phyloP scores from a whole-genome alignment of 1,284 basidiomycete species.

The Cryptococcus sp. region DNA sequence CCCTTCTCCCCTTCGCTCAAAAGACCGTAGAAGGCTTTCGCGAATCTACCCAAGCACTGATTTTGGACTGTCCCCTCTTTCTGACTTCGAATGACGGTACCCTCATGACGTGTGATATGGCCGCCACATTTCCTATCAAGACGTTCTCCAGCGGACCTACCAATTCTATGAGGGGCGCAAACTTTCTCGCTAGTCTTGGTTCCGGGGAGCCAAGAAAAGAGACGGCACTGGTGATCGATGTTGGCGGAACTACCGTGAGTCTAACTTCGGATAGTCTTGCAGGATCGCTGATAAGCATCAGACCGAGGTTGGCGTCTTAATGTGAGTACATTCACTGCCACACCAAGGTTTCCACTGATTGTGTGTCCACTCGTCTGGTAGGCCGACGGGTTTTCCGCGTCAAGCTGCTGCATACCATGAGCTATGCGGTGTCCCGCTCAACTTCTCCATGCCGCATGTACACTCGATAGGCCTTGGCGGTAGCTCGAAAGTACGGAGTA shows the following conservation, averaged over 20 bases:
- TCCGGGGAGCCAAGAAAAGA: slow-evolving; percentile 43
- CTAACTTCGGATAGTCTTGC: not conserved
- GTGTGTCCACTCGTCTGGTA: no score
- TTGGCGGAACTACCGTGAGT: slow-evolving; percentile 60
- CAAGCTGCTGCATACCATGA: slow-evolving; percentile 36
- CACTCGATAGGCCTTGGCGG: slow-evolving; percentile 41
- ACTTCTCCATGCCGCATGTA: slow-evolving; percentile 43
- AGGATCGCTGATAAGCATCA: no score
- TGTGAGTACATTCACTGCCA: no score
- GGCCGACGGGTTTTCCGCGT: slow-evolving; percentile 43
- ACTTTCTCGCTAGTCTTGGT: slow-evolving; percentile 57
- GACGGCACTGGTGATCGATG: slow-evolving; percentile 61
- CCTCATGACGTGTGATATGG: slow-evolving; percentile 58
- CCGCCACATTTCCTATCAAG: slow-evolving; percentile 62
- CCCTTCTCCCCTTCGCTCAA: slow-evolving; percentile 59
- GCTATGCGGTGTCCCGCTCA: slow-evolving; percentile 38
- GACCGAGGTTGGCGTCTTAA: slow-evolving; percentile 28
- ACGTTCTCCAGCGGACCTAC: slow-evolving; percentile 65
- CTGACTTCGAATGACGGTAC: slow-evolving; percentile 65
- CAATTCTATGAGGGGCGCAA: slow-evolving; percentile 65
- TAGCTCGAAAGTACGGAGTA: slow-evolving; percentile 30
- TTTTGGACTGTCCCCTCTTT: slow-evolving; percentile 59
- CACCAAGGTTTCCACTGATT: no score
- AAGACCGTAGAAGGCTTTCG: slow-evolving; percentile 60
- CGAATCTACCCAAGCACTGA: slow-evolving; percentile 56